Evolutionary conservation across 441 rosid species (phyloP).

Genomic region (Daphne laureola): DNA sequence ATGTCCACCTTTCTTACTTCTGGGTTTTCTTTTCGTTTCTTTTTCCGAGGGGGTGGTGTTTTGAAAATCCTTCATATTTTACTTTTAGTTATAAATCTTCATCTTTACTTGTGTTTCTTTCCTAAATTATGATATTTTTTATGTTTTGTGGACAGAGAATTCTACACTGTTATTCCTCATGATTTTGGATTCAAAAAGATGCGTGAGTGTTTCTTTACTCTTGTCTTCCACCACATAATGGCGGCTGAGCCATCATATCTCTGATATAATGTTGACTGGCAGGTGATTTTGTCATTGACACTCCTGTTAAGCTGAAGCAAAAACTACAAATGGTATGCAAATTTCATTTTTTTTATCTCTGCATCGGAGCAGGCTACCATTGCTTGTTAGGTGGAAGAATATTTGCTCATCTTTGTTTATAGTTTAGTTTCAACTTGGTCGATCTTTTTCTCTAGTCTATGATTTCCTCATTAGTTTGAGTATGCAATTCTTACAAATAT

Average conservation of each 20-base stretch:
- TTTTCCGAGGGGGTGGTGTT: too few species aligned
- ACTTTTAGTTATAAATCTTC: too few species aligned
- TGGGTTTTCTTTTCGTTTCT: not conserved
- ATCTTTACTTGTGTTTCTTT: not conserved
- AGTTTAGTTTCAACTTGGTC: conserved; percentile 1
- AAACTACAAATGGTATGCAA: conserved; percentile 76
- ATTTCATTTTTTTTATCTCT: conserved; percentile 13
- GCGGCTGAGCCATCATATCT: conserved; percentile 1
- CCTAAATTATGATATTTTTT: not conserved
- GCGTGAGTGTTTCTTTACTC: conserved; percentile 39
- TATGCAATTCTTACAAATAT: not conserved
- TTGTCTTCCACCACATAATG: conserved; percentile 1
- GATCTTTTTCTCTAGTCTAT: conserved; percentile 7
- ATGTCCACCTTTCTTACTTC: too few species aligned
- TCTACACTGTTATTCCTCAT: conserved; percentile 86
- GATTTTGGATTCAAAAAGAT: conserved; percentile 84
- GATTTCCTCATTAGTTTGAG: conserved; percentile 3
- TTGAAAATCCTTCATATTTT: too few species aligned
- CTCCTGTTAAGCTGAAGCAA: conserved; percentile 70
- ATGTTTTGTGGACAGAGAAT: conserved; percentile 45
- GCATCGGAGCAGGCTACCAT: conserved; percentile 10
- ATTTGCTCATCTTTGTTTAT: not conserved
- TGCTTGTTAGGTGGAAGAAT: conserved; percentile 8
- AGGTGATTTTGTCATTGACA: conserved; percentile 88
- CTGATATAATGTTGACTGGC: conserved; percentile 26